Evolutionary conservation across 257 asterid species (phyloP), one percentile per base, ranked within the genome.

Genomic region (Marsdenia floribunda): DNA sequence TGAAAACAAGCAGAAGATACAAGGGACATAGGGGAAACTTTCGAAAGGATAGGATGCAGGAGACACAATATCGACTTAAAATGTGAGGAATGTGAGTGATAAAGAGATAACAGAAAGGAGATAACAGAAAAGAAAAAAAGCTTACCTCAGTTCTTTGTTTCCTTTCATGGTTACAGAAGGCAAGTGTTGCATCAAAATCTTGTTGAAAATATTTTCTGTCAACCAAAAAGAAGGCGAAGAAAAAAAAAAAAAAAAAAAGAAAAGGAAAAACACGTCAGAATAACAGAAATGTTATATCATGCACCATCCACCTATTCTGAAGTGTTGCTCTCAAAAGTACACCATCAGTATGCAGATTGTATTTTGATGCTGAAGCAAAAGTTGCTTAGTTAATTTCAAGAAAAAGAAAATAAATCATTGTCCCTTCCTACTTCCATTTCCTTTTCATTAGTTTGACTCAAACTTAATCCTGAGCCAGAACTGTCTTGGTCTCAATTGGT

Each of bases 141-240:
- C 68, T 68, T 81, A 90, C 98, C 97, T 93, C 96, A 4, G 89
- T 85, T 80, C 90, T 86, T 80, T 90, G 98, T 82, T 87, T 89
- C 75, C 96, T 88, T 88, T 91, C 98, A 76, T 93, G 85, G 86
- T 91, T 89, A 77, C 89, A 81, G 71, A 85, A 89, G 79, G 97
- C 97, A 80, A 93, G 93, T n/a, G 97, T 89, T 35, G 95, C 76
- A 77, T 91, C 98, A 87, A 93, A 93, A 85, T 93, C 97, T 85
- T 85, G 96, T 85, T 89, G 97, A 79, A 87, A 85, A 83, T 80
- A 84, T 83, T 88, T 90, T 81, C 98, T 93, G 92, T 82, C 84
- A 50, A 72, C 47, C 74, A 69, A 77, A 64, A 76, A 64, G 74
- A 52, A 65, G 63, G 70, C 60, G 53, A 19, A 6, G 29, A 3